Conservation (phyloP, 1,139 yeast species). For the Kodamaea ohmeri region DNA sequence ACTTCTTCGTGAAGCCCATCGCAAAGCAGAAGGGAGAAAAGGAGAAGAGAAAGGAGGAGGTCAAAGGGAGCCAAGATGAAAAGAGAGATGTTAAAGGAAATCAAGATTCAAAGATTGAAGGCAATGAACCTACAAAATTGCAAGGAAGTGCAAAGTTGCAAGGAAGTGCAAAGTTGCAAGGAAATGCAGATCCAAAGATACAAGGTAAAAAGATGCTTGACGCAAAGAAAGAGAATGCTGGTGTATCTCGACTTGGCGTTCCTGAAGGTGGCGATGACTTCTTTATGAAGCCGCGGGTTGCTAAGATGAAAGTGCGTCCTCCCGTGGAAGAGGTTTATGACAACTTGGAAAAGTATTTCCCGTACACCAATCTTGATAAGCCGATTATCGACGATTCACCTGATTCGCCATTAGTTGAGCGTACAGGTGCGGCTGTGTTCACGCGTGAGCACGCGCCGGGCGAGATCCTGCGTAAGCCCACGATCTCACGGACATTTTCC, state of each 20-base stretch:
- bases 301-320: conserved; percentile 64
- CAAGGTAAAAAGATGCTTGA: no score
- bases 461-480: conserved; percentile 25
- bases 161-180: no score
- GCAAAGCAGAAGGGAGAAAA: conserved; percentile 11
- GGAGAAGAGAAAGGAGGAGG: conserved; percentile 22
- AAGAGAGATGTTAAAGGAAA: no score
- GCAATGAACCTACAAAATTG: no score
- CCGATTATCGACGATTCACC: conserved; percentile 87
- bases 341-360: conserved; percentile 88
- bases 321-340: conserved; percentile 92
- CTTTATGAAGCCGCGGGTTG: conserved; percentile 26
- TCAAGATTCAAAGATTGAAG: no score
- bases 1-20: conserved; percentile 31
- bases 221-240: conserved; percentile 12
- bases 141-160: no score
- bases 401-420: conserved; percentile 42
- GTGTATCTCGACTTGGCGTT: no score
- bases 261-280: conserved; percentile 30
- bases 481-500: conserved; percentile 47
- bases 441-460: conserved; percentile 4
- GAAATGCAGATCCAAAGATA: no score
- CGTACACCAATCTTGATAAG: conserved; percentile 86
- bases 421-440: not conserved
- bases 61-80: no score